phyloP scores from a whole-genome alignment of 345 rosid species.

The Populus simonii region DNA sequence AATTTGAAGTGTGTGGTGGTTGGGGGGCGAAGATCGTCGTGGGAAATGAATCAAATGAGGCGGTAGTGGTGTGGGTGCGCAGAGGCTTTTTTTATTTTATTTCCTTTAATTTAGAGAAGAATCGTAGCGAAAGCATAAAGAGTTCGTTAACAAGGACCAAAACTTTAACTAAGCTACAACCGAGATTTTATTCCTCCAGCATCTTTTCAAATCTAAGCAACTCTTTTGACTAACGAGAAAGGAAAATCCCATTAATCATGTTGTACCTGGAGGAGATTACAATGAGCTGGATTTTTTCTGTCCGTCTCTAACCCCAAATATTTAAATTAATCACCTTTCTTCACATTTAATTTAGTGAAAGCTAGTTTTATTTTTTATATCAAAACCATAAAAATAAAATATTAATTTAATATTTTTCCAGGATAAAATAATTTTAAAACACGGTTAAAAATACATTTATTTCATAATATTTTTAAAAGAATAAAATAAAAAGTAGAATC shows the following conservation, averaged over 20 bases:
- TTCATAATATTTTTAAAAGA: background rate
- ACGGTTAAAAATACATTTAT: too few relatives aligned
- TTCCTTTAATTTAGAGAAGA: background rate
- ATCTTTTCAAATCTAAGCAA: slow-evolving; percentile 32
- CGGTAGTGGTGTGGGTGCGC: background rate
- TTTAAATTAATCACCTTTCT: too few relatives aligned
- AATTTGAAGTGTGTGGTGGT: background rate
- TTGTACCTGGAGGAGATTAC: too few relatives aligned
- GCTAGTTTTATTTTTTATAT: too few relatives aligned
- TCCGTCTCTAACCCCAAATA: too few relatives aligned
- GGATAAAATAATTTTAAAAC: too few relatives aligned
- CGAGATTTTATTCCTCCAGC: slow-evolving; percentile 32
- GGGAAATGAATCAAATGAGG: slow-evolving; percentile 11
- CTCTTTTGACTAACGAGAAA: slow-evolving; percentile 35
- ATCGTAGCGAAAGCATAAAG: slow-evolving; percentile 1
- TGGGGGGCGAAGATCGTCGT: background rate
- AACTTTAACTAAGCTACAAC: slow-evolving; percentile 5
- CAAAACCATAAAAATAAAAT: too few relatives aligned
- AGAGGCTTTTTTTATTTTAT: background rate
- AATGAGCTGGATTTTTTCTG: too few relatives aligned
- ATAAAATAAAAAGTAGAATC: background rate
- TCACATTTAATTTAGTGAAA: too few relatives aligned
- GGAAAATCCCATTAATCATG: background rate
- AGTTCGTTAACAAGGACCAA: background rate
- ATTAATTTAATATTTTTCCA: too few relatives aligned